Evolutionary conservation across 352 stramenopile genomes (phyloP).

Genomic region (Globisporangium spinosum): DNA sequence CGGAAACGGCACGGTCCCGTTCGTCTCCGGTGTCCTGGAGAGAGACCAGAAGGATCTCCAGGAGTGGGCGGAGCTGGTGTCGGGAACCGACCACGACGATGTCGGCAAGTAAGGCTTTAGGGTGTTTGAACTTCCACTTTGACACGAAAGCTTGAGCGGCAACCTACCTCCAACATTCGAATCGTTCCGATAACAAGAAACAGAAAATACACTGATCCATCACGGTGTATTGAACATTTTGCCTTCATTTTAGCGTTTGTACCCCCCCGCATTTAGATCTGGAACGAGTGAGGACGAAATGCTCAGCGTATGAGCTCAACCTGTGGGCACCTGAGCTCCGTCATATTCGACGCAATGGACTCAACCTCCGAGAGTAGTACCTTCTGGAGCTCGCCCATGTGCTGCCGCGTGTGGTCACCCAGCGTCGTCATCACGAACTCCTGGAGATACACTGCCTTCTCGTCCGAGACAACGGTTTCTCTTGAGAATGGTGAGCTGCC

Average conservation of each 20-base stretch:
- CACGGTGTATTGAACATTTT: no score
- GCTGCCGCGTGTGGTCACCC: slow-evolving; percentile 6
- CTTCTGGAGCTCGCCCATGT: slow-evolving; percentile 5
- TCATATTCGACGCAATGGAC: no score
- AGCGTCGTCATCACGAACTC: slow-evolving; percentile 5
- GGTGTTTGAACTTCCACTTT: neutral
- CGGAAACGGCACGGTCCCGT: neutral
- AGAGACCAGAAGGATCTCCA: slow-evolving; percentile 6
- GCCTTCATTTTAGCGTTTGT: no score
- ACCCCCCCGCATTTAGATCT: no score
- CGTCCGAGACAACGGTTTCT: no score
- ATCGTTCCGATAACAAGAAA: neutral
- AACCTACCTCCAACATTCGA: neutral
- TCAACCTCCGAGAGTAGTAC: neutral
- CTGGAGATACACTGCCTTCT: neutral
- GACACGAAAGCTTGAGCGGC: neutral
- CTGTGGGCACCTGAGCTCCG: no score
- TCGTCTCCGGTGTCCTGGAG: slow-evolving; percentile 3
- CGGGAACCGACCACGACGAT: slow-evolving; percentile 7
- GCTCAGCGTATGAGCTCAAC: no score
- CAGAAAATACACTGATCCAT: no score
- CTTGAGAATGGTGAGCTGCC: no score
- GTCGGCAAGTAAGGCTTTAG: neutral
- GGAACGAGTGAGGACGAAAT: no score
- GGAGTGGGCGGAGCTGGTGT: slow-evolving; percentile 2